Evolutionary conservation across 495 filamentous ascomycete genomes (phyloP), one percentile per base, ranked within the genome.

Genomic region (Gamarada debralockiae): DNA sequence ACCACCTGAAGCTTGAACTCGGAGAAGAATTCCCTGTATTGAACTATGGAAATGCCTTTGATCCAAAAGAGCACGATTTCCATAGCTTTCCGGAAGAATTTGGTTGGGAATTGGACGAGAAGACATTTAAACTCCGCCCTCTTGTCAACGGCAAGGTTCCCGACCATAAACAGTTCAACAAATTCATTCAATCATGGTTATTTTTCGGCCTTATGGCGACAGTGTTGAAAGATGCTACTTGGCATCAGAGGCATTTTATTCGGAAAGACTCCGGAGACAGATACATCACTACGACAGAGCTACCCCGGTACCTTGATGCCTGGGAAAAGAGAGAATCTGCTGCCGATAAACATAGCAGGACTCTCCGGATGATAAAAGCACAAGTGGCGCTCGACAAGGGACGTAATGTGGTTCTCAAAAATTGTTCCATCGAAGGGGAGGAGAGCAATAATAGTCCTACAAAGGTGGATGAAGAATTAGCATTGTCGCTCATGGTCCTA

Each of bases 101-200:
- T n/a, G n/a, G n/a, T n/a, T n/a, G n/a, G n/a, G n/a, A n/a, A n/a
- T n/a, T n/a, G n/a, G n/a, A n/a, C n/a, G n/a, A n/a, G n/a, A n/a
- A n/a, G n/a, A n/a, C n/a, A n/a, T n/a, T n/a, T n/a, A n/a, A n/a
- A n/a, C n/a, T n/a, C n/a, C n/a, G n/a, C n/a, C n/a, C n/a, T n/a
- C n/a, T n/a, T n/a, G n/a, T n/a, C n/a, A n/a, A n/a, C n/a, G n/a
- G n/a, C n/a, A n/a, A n/a, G n/a, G n/a, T n/a, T n/a, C n/a, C n/a
- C n/a, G n/a, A n/a, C n/a, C n/a, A n/a, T n/a, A n/a, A n/a, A n/a
- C n/a, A n/a, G n/a, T n/a, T n/a, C n/a, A n/a, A n/a, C n/a, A n/a
- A n/a, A n/a, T n/a, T n/a, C n/a, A n/a, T n/a, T n/a, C 47, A 49
- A 18, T 49, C 47, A 3, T 49, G 47, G 47, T 21, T 49, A 13